Evolutionary conservation across 1,284 basidiomycete species (phyloP).

Genomic region (Schizophyllum amplum): DNA sequence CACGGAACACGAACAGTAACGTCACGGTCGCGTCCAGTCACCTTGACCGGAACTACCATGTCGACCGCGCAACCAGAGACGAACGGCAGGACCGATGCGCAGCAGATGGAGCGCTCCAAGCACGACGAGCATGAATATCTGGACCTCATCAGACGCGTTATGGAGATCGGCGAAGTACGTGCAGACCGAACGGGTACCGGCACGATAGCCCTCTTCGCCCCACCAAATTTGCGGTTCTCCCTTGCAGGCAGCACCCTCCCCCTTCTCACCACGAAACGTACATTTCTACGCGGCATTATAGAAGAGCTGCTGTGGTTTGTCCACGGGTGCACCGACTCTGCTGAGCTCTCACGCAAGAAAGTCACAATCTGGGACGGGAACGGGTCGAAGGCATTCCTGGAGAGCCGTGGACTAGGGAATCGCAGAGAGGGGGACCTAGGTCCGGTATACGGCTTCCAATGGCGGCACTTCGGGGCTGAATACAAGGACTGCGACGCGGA

Average conservation of each 20-base stretch:
- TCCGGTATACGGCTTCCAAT: constrained; percentile 98
- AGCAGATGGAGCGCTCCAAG: background rate
- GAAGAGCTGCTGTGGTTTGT: constrained; percentile 98
- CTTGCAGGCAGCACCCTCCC: constrained; percentile 71
- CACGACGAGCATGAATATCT: constrained; percentile 89
- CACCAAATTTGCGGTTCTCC: constrained; percentile 82
- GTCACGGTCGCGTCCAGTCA: background rate
- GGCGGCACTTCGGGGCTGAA: constrained; percentile 94
- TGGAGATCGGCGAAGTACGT: constrained; percentile 67
- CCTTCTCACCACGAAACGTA: constrained; percentile 92
- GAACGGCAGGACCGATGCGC: constrained; percentile 9
- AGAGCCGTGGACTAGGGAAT: constrained; percentile 75
- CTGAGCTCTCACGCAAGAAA: constrained; percentile 71
- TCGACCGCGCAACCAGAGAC: background rate
- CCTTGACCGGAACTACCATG: background rate
- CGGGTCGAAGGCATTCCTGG: constrained; percentile 82
- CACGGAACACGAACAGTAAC: background rate
- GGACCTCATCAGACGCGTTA: constrained; percentile 67
- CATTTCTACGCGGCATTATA: constrained; percentile 85
- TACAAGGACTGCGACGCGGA: constrained; percentile 80
- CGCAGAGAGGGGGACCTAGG: constrained; percentile 91
- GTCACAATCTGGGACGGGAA: constrained; percentile 99
- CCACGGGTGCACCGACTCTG: constrained; percentile 79
- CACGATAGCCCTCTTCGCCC: constrained; percentile 85
- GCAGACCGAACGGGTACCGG: constrained; percentile 92